phyloP scores from a whole-genome alignment of 495 filamentous ascomycete genomes.

The Penicillium simplicissimum region DNA sequence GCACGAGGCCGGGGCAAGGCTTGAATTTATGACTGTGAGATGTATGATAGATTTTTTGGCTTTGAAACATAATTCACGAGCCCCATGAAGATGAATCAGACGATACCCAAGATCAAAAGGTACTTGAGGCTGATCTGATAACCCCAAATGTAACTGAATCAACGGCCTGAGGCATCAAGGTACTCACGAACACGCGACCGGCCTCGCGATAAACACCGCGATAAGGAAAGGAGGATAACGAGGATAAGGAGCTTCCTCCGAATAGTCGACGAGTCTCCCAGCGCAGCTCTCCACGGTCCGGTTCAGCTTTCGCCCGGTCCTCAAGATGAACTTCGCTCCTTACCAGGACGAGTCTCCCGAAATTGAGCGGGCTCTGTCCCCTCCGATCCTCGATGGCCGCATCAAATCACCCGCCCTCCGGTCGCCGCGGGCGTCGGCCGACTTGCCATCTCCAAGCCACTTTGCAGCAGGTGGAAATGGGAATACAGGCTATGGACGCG shows the following conservation, averaged over 20 bases:
- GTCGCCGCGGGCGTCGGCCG: slow-evolving; percentile 41
- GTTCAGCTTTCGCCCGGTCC: slow-evolving; percentile 6
- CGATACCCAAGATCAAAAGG: slow-evolving; percentile 25
- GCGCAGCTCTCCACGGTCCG: background rate
- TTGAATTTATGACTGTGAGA: slow-evolving; percentile 13
- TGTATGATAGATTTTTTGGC: slow-evolving; percentile 18
- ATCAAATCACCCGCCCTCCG: slow-evolving; percentile 51
- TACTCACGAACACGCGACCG: slow-evolving; percentile 19
- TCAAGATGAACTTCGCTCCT: slow-evolving; percentile 86
- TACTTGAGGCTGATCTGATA: background rate
- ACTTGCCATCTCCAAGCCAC: slow-evolving; percentile 45
- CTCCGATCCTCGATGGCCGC: slow-evolving; percentile 50
- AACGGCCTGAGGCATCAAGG: slow-evolving; percentile 23
- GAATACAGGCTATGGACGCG: slow-evolving; percentile 38
- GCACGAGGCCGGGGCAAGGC: slow-evolving; percentile 42
- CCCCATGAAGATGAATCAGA: slow-evolving; percentile 30
- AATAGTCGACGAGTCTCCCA: background rate
- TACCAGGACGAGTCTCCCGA: slow-evolving; percentile 90
- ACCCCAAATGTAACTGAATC: background rate
- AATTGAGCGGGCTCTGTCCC: slow-evolving; percentile 70
- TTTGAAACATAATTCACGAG: slow-evolving; percentile 9
- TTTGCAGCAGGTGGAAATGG: slow-evolving; percentile 37
- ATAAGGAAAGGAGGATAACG: slow-evolving; percentile 29
- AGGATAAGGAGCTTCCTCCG: slow-evolving; percentile 16
- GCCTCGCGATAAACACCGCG: slow-evolving; percentile 22